A percentile compares a stretch with the other conserved stretches of the same genome.
Conservation (phyloP, 192 early-diverging fungal genomes). For the Backusella tuberculispora region DNA sequence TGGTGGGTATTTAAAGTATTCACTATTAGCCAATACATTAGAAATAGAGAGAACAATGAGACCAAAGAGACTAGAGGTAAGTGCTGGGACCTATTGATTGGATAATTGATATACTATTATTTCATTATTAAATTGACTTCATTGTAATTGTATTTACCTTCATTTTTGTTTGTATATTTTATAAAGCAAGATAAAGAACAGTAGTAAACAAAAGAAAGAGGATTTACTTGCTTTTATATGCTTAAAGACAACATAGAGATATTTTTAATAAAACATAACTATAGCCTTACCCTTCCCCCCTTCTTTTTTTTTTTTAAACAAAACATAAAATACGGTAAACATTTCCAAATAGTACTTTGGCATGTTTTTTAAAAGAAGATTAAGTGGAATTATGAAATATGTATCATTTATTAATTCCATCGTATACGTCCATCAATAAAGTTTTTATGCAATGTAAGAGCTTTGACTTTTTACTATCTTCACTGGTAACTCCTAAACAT, state of each 20-base stretch:
- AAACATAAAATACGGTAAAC: neutral
- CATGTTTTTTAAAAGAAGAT: neutral
- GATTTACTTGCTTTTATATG: neutral
- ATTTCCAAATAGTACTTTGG: neutral
- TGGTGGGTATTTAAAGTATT: neutral
- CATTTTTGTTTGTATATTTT: neutral
- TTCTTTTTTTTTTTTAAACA: neutral
- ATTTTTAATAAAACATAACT: neutral
- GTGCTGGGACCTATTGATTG: neutral
- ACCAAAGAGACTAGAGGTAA: neutral
- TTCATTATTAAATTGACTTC: neutral
- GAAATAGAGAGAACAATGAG: neutral
- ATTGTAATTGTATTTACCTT: neutral
- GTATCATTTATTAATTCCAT: conserved; percentile 4
- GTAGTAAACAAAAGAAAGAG: neutral
- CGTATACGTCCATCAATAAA: neutral
- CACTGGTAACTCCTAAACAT: neutral
- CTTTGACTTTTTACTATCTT: no score
- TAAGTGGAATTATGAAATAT: neutral
- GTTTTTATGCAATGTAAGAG: neutral
- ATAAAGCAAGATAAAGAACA: neutral
- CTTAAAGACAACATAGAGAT: neutral
- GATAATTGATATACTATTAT: neutral
- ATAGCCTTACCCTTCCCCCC: neutral
- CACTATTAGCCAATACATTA: neutral